Base-by-base conservation (phyloP, 805 yeast genomes). In the Kregervanrija delftensis region DNA sequence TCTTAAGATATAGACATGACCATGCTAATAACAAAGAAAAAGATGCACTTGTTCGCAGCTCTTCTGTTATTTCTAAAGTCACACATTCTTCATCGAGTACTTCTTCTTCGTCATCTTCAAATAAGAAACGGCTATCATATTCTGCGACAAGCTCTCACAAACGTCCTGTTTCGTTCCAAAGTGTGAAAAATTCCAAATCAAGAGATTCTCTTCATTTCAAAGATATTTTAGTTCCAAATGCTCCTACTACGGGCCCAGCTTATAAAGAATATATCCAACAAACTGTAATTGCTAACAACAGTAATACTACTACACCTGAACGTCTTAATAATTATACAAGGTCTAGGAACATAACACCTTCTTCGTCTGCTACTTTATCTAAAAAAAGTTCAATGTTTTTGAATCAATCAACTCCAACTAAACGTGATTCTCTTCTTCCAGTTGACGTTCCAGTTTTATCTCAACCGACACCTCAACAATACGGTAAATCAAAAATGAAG, bases 141-240 rank as follows among this genome's bases (percentile, higher is more conserved):
- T 67, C 74, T 46, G 78, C 66, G 3, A 60, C 73, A 4, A 71
- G 75, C 22, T 65, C 76, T 30, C 73, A 68, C 49, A 71, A 67
- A 54, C 66, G 72, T 47, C 70, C 77, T 2, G 71, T 71, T 5
- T 72, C 77, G 0, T 73, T 72, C 55, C 71, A 68, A 46, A 65
- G 58, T 49, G 42, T 60, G 12, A 52, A 46, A 39, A 44, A 39
- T 43, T 52, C 44, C 42, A 30, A 42, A 45, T 47, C 51, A 16
- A 47, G 46, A 40, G 46, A 44, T 33, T 49, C 60, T 13, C 57
- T 59, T 15, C 47, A 35, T 15, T 33, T 37, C 30, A 39, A 30
- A 28, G 30, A 30, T 13, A 39, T 37, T 3, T 11, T 30, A 6
- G 16, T 30, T 2, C 31, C 32, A 16, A 39, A 35, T 14, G 17